A percentile compares a stretch with the other conserved stretches of the same genome.
phyloP scores from a whole-genome alignment of 352 stramenopile species.

The Globisporangium nagaii region DNA sequence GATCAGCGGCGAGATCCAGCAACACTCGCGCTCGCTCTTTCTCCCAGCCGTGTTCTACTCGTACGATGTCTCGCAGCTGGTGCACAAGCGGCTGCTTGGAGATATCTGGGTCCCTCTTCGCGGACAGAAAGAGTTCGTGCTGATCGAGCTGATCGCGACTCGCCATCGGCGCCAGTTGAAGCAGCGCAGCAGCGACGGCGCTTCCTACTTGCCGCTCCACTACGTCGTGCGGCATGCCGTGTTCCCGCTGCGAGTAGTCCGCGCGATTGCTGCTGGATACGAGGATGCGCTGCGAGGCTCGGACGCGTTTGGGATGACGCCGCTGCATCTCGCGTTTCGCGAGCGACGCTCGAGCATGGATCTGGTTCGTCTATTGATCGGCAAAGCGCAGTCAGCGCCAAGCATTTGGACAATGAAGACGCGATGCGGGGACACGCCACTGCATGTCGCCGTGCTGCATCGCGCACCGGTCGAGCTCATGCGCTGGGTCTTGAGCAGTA shows the following conservation, averaged over 20 bases:
- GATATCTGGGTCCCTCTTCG: conserved; percentile 50
- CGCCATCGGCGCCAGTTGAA: conserved; percentile 46
- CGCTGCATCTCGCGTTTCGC: conserved; percentile 53
- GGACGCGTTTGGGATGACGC: conserved; percentile 58
- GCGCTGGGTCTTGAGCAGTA: conserved; percentile 23
- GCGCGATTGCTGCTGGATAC: conserved; percentile 31
- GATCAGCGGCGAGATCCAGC: neutral
- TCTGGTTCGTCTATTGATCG: conserved; percentile 22
- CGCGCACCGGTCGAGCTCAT: conserved; percentile 29
- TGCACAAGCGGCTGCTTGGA: conserved; percentile 34
- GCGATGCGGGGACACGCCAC: conserved; percentile 20
- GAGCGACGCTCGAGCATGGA: conserved; percentile 19
- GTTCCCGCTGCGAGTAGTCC: conserved; percentile 27
- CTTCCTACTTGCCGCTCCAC: conserved; percentile 46
- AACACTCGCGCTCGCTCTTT: conserved; percentile 17
- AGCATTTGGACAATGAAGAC: conserved; percentile 12
- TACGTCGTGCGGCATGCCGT: conserved; percentile 38
- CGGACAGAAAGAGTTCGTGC: conserved; percentile 20
- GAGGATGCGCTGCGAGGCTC: conserved; percentile 26
- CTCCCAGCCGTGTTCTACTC: conserved; percentile 35
- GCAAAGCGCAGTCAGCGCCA: neutral
- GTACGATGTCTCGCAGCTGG: conserved; percentile 30
- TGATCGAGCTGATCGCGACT: conserved; percentile 45
- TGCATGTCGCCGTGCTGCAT: conserved; percentile 34
- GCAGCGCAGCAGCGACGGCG: conserved; percentile 34